A percentile compares a stretch with the other conserved stretches of the same genome.
These are phyloP conservation scores for Mimosa bimucronata DNA, from an alignment of 306 rosid species.

Conservation along the genomic window DNA sequence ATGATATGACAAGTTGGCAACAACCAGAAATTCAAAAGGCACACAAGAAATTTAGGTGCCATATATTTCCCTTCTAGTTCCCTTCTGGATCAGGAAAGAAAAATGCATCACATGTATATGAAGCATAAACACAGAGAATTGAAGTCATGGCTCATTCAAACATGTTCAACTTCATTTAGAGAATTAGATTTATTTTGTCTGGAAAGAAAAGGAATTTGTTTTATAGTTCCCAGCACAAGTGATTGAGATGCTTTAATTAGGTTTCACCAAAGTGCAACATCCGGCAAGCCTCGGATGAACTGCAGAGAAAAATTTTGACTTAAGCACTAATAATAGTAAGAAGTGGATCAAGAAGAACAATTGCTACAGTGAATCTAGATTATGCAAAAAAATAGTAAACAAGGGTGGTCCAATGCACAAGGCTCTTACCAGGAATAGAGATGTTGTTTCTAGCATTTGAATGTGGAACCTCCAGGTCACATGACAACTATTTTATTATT, in stretches of 20 bases:
- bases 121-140: background rate
- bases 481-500: no score
- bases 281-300: constrained; percentile 94
- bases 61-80: constrained; percentile 15
- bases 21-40: background rate
- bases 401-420: no score
- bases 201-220: background rate
- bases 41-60: constrained; percentile 8
- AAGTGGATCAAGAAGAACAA: constrained; percentile 21
- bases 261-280: constrained; percentile 62
- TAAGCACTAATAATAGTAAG: constrained; percentile 19
- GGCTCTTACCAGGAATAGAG: no score
- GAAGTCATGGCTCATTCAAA: constrained; percentile 3
- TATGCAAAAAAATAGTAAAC: background rate
- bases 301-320: constrained; percentile 48
- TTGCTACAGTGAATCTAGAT: constrained; percentile 2
- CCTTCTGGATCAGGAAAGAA: constrained; percentile 23
- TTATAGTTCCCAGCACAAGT: background rate
- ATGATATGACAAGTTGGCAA: constrained; percentile 5
- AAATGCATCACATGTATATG: background rate
- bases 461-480: no score
- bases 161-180: background rate
- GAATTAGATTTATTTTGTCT: constrained; percentile 15
- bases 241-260: background rate
- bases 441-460: no score